phyloP scores from a whole-genome alignment of 176 grass and related monocot genomes.

The Bonia amplexicaulis region DNA sequence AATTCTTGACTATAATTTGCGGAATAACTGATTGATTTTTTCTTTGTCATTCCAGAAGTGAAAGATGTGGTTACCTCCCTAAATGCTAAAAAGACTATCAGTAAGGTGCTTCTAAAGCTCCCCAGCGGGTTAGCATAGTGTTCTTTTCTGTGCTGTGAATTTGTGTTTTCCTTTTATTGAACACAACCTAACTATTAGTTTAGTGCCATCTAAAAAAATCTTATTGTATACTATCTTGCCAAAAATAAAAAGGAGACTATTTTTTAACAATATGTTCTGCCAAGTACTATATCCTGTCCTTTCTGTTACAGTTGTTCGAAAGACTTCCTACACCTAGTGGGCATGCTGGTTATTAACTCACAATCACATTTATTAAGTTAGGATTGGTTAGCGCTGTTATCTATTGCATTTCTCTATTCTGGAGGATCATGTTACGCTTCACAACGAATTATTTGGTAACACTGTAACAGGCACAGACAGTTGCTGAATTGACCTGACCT shows the following conservation, averaged over 20 bases:
- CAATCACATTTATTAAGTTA: neutral
- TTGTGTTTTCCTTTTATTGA: neutral
- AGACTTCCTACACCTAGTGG: neutral
- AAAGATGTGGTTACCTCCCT: slow-evolving; percentile 47
- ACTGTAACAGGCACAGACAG: neutral
- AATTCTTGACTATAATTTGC: neutral
- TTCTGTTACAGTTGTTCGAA: neutral
- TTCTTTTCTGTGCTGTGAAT: neutral
- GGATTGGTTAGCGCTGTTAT: neutral
- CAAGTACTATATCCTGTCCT: neutral
- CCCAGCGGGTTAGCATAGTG: too few relatives aligned
- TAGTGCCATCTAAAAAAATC: neutral
- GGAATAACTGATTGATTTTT: neutral
- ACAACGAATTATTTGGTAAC: neutral
- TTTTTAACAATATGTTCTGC: neutral
- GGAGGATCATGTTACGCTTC: neutral
- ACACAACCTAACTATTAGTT: neutral
- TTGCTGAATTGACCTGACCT: neutral
- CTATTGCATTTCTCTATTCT: neutral
- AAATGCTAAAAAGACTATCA: slow-evolving; percentile 50
- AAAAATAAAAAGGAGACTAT: neutral
- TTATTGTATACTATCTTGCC: neutral
- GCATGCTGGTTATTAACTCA: neutral
- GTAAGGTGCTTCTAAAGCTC: slow-evolving; percentile 50
- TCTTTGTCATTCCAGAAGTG: slow-evolving; percentile 45